Evolutionary conservation across 2,329 filamentous ascomycete genomes (phyloP).

Genomic region (Pseudogymnoascus verrucosus): DNA sequence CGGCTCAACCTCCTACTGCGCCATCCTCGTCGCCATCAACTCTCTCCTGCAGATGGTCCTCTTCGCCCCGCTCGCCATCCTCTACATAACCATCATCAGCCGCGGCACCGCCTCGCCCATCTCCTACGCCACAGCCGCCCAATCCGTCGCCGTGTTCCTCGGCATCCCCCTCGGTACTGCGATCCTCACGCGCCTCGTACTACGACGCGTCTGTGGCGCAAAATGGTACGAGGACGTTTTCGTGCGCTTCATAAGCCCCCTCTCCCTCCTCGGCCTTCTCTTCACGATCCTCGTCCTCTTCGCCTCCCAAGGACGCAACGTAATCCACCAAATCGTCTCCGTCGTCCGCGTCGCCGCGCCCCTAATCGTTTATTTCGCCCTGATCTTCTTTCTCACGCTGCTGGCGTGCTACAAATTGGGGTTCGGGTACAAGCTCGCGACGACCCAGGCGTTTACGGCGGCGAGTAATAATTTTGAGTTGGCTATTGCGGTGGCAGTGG

Average conservation of each 20-base stretch:
- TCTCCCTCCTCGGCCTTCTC: conserved; percentile 49
- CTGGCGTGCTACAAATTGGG: conserved; percentile 46
- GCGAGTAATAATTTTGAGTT: conserved; percentile 92
- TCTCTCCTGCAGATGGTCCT: conserved; percentile 67
- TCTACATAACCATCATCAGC: conserved; percentile 65
- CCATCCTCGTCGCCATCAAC: conserved; percentile 68
- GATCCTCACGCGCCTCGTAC: conserved; percentile 37
- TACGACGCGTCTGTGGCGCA: conserved; percentile 36
- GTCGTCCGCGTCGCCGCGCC: conserved; percentile 77
- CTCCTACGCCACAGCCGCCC: not conserved
- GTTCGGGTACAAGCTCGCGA: conserved; percentile 61
- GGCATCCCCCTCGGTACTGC: conserved; percentile 77
- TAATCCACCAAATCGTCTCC: conserved; percentile 75
- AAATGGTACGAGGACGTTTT: conserved; percentile 62
- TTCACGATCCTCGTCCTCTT: conserved; percentile 86
- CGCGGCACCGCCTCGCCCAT: conserved; percentile 18
- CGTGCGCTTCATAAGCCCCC: conserved; percentile 41
- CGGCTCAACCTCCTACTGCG: conserved; percentile 46
- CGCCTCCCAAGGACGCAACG: conserved; percentile 67
- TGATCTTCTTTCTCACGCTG: conserved; percentile 66
- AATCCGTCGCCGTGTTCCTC: conserved; percentile 31
- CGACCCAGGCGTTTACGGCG: conserved; percentile 79
- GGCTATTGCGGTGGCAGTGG: conserved; percentile 76
- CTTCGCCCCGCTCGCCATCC: conserved; percentile 55
- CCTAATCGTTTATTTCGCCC: conserved; percentile 69